These are phyloP conservation scores for Bacidia gigantensis DNA, from an alignment of 495 filamentous ascomycete genomes.

Conservation along the genomic window DNA sequence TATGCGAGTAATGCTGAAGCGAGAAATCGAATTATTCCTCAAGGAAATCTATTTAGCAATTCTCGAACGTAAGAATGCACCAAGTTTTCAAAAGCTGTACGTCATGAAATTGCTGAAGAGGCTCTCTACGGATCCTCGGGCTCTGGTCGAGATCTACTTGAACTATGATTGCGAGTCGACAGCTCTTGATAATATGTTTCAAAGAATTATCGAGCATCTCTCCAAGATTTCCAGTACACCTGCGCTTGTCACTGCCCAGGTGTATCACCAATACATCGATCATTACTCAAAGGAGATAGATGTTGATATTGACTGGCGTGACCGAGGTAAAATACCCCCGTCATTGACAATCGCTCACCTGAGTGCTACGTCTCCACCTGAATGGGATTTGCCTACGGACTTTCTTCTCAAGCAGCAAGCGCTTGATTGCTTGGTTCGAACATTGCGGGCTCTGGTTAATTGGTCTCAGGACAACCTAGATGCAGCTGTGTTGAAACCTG, in stretches of 20 bases:
- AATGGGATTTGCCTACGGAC: constrained; percentile 64
- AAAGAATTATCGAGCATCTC: constrained; percentile 82
- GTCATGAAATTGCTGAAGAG: constrained; percentile 77
- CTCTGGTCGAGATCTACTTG: constrained; percentile 88
- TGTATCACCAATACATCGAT: constrained; percentile 79
- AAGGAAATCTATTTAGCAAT: constrained; percentile 97
- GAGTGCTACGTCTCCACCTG: constrained; percentile 31
- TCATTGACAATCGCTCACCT: constrained; percentile 70
- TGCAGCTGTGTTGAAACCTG: constrained; percentile 36
- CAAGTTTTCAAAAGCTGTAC: constrained; percentile 79
- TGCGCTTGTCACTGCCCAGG: constrained; percentile 52
- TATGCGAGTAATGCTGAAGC: constrained; percentile 83
- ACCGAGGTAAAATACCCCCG: constrained; percentile 70
- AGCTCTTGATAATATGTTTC: constrained; percentile 91
- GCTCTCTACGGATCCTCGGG: constrained; percentile 70
- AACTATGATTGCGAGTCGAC: constrained; percentile 97
- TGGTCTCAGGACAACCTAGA: constrained; percentile 74
- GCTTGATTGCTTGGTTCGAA: constrained; percentile 76
- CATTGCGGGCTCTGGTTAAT: constrained; percentile 75
- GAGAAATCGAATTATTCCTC: constrained; percentile 94
- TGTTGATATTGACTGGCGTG: constrained; percentile 61
- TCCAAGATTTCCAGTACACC: constrained; percentile 71
- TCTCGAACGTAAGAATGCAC: constrained; percentile 73
- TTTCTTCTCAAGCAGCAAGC: constrained; percentile 79
- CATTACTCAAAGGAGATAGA: constrained; percentile 46